phyloP scores from a whole-genome alignment of 768 basidiomycete genomes.

The Tricholoma matsutake region DNA sequence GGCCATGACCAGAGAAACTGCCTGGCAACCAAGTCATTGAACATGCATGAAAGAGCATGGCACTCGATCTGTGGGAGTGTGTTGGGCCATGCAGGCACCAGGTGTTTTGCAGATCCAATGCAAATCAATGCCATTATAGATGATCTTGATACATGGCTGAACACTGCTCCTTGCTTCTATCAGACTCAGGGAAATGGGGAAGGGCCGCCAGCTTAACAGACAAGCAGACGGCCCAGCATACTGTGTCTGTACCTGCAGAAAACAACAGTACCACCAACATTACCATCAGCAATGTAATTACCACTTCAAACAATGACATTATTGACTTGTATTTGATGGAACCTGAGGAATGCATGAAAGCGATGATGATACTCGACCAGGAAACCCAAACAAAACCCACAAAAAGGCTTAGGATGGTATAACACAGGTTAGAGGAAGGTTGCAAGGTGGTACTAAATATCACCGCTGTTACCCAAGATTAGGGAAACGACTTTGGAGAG shows the following conservation, averaged over 20 bases:
- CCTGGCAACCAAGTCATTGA: background rate
- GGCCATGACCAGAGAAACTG: background rate
- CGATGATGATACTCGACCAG: no score
- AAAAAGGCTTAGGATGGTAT: no score
- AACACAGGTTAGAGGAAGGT: no score
- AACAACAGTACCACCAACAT: no score
- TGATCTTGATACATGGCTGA: background rate
- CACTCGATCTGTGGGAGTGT: background rate
- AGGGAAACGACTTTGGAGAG: no score
- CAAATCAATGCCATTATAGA: background rate
- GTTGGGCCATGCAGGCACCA: background rate
- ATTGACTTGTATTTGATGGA: no score
- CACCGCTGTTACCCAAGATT: no score
- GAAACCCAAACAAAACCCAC: no score
- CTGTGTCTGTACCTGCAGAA: no score
- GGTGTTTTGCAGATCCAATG: background rate
- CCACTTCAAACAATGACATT: background rate
- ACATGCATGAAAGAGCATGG: background rate
- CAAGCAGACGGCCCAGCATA: constrained; percentile 1
- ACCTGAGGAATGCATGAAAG: no score
- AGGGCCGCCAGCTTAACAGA: constrained; percentile 3
- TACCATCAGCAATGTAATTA: background rate
- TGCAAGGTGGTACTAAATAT: no score
- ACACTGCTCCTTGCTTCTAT: background rate
- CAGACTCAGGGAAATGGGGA: constrained; percentile 7